Conservation (phyloP, 2,329 filamentous ascomycete genomes). For the Ophiostoma sp. region DNA sequence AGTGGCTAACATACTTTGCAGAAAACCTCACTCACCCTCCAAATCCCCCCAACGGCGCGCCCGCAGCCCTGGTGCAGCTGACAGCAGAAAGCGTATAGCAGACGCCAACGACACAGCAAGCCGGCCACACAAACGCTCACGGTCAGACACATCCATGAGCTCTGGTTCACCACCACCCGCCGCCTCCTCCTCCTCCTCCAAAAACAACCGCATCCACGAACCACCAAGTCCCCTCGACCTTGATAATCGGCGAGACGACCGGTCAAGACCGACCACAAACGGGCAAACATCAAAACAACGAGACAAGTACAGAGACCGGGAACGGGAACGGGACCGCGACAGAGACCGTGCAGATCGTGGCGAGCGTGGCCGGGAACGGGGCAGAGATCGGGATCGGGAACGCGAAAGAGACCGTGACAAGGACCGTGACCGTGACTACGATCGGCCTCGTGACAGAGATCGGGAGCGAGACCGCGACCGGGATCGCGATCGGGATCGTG, state of each 20-base stretch:
- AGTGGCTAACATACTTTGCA: conserved; percentile 30
- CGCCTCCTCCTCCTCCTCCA: conserved; percentile 16
- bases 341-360: not conserved
- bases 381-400: not conserved
- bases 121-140: conserved; percentile 50
- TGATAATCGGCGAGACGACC: conserved; percentile 26
- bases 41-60: conserved; percentile 38
- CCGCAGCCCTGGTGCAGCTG: conserved; percentile 41
- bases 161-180: conserved; percentile 27
- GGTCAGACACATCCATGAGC: conserved; percentile 39
- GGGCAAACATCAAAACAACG: conserved; percentile 12
- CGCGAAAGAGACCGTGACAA: not conserved
- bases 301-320: conserved; percentile 22
- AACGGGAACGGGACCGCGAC: not conserved
- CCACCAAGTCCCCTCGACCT: conserved; percentile 29
- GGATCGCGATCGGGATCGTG: conserved; percentile 12
- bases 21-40: conserved; percentile 30
- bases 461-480: conserved; percentile 4
- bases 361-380: not conserved
- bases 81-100: conserved; percentile 49
- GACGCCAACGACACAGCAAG: conserved; percentile 46
- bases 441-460: not conserved
- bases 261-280: conserved; percentile 16
- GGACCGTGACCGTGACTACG: conserved; percentile 5
- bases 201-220: conserved; percentile 24